Conservation (phyloP, 306 rosid species). For the Psophocarpus tetragonolobus region DNA sequence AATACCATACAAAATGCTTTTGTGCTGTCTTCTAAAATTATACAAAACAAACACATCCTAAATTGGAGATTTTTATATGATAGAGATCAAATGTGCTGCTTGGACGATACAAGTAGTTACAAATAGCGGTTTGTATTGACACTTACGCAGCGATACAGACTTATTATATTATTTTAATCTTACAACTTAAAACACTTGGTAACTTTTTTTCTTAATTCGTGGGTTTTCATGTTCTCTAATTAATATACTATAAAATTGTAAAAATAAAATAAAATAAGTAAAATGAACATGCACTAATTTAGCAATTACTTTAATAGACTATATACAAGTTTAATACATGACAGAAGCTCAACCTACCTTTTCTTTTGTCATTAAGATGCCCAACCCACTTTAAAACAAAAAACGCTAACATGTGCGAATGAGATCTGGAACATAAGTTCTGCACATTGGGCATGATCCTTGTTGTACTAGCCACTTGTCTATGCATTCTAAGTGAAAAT, state of each 20-base stretch:
- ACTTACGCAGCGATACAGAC: too few species aligned
- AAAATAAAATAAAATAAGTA: background rate
- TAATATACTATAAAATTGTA: background rate
- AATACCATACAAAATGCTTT: too few species aligned
- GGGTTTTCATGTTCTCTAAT: too few species aligned
- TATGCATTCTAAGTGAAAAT: conserved; percentile 46
- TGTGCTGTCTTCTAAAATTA: too few species aligned
- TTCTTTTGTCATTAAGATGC: background rate
- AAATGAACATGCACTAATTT: background rate
- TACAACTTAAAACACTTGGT: too few species aligned
- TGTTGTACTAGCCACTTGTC: conserved; percentile 49
- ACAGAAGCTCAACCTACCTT: background rate
- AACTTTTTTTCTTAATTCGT: too few species aligned
- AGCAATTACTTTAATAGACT: background rate
- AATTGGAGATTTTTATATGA: too few species aligned
- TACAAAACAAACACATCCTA: too few species aligned
- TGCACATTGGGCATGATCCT: conserved; percentile 51
- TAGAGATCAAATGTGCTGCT: too few species aligned
- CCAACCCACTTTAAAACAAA: conserved; percentile 1
- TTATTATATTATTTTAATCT: too few species aligned
- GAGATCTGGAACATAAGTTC: conserved; percentile 33
- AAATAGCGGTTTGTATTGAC: too few species aligned
- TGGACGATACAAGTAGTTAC: too few species aligned
- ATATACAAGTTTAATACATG: background rate
- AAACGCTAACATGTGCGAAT: conserved; percentile 13